Evolutionary conservation across 1,284 basidiomycete genomes (phyloP).

Genomic region (Blastosporella zonata): DNA sequence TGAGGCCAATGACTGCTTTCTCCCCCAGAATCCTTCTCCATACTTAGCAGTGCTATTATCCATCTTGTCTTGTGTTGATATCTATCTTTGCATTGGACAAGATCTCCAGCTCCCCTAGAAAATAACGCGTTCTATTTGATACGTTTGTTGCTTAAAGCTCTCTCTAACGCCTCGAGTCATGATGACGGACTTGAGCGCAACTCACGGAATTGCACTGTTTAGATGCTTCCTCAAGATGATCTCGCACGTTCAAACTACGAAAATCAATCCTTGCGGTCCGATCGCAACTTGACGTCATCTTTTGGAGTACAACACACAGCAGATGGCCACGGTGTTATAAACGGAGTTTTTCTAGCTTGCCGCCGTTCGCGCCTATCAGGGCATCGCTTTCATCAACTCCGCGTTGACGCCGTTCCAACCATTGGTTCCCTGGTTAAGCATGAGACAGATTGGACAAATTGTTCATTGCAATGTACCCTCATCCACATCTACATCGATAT

Average conservation of each 20-base stretch:
- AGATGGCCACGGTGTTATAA: slow-evolving; percentile 4
- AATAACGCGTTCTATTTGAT: not conserved
- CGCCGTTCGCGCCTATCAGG: slow-evolving; percentile 1
- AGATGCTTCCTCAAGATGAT: slow-evolving; percentile 13
- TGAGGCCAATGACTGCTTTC: not conserved
- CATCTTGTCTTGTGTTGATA: slow-evolving; percentile 3
- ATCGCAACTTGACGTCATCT: slow-evolving; percentile 8
- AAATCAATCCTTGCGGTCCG: slow-evolving; percentile 16
- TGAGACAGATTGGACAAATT: slow-evolving; percentile 12
- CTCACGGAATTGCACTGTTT: slow-evolving; percentile 12
- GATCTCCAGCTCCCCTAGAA: not conserved
- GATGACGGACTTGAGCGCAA: slow-evolving; percentile 7
- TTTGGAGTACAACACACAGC: slow-evolving; percentile 5
- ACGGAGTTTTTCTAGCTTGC: slow-evolving; percentile 12
- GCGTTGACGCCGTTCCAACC: slow-evolving; percentile 1
- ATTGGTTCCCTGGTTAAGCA: slow-evolving; percentile 5
- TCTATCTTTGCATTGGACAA: not conserved
- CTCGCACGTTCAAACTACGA: slow-evolving; percentile 3
- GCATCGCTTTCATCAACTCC: slow-evolving; percentile 3
- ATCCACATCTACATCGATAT: slow-evolving; percentile 16
- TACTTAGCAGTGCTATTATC: slow-evolving; percentile 12
- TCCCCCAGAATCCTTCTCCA: slow-evolving; percentile 5
- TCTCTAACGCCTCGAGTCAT: too few relatives aligned
- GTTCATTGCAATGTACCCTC: slow-evolving; percentile 4
- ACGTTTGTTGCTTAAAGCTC: not conserved